phyloP scores from a whole-genome alignment of 805 yeast genomes.

The Kodamaea lidongshanica region DNA sequence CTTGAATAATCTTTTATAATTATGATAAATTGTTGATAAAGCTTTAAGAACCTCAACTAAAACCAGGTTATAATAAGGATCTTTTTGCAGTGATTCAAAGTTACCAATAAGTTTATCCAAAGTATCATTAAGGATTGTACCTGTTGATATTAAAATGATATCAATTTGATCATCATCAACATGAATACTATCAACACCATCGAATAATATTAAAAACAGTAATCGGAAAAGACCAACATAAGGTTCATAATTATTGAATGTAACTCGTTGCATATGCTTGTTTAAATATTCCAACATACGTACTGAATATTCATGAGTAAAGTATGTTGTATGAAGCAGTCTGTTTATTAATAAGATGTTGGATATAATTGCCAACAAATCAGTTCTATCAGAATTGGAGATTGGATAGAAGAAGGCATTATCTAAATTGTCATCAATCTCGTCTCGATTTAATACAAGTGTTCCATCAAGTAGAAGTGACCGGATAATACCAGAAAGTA shows the following conservation, averaged over 20 bases:
- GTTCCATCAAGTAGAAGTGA: slow-evolving; percentile 2
- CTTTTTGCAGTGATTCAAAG: slow-evolving; percentile 7
- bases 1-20: slow-evolving; percentile 8
- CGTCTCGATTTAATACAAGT: too few species aligned
- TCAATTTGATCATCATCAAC: background rate
- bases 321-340: slow-evolving; percentile 14
- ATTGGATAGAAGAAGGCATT: too few species aligned
- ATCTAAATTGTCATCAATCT: too few species aligned
- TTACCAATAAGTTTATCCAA: slow-evolving; percentile 14
- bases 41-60: slow-evolving; percentile 21
- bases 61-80: slow-evolving; percentile 6
- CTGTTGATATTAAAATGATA: too few species aligned
- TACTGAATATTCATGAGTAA: slow-evolving; percentile 16
- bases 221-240: slow-evolving; percentile 21
- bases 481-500: slow-evolving; percentile 5
- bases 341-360: slow-evolving; percentile 23
- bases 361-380: slow-evolving; percentile 19
- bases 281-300: slow-evolving; percentile 8
- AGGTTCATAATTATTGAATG: slow-evolving; percentile 8
- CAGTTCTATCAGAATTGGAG: slow-evolving; percentile 3
- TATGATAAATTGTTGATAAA: slow-evolving; percentile 21
- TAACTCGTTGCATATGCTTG: slow-evolving; percentile 2
- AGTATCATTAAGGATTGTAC: slow-evolving; percentile 8
- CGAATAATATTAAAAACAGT: slow-evolving; percentile 21
- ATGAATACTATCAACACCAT: slow-evolving; percentile 11